Evolutionary conservation across 805 yeast genomes (phyloP).

Genomic region (Candida pini): DNA sequence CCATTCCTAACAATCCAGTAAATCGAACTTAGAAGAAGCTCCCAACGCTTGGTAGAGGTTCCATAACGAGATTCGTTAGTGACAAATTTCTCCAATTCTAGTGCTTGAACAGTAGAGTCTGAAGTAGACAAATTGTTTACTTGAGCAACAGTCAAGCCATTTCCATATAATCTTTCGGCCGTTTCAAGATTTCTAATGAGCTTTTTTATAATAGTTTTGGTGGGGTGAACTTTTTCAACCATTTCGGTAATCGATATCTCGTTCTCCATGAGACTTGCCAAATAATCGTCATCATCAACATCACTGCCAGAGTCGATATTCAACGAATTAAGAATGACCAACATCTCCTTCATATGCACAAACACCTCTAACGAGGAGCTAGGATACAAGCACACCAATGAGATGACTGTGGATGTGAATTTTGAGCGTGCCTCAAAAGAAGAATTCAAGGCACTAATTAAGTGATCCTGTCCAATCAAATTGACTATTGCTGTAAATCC

Average conservation of each 20-base stretch:
- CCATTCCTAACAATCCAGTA: constrained; percentile 25
- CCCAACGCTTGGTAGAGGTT: constrained; percentile 19
- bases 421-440: constrained; percentile 1
- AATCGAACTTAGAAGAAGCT: constrained; percentile 20
- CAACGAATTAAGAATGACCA: constrained; percentile 13
- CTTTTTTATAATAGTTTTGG: constrained; percentile 10
- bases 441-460: constrained; percentile 8
- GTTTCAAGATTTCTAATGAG: constrained; percentile 21
- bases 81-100: constrained; percentile 21
- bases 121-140: constrained; percentile 17
- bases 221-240: constrained; percentile 7
- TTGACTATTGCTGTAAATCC: constrained; percentile 12
- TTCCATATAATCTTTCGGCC: constrained; percentile 24
- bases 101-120: constrained; percentile 13
- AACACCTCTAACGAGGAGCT: constrained; percentile 19
- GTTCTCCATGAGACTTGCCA: background rate
- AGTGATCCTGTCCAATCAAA: constrained; percentile 17
- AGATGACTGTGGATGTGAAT: constrained; percentile 16
- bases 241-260: constrained; percentile 1
- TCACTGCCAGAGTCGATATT: constrained; percentile 4
- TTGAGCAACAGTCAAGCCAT: constrained; percentile 21
- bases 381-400: constrained; percentile 22
- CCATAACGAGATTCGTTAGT: constrained; percentile 19
- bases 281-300: background rate
- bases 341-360: constrained; percentile 22